phyloP scores from a whole-genome alignment of 2,329 filamentous ascomycete species.

The Alternaria burnsii region DNA sequence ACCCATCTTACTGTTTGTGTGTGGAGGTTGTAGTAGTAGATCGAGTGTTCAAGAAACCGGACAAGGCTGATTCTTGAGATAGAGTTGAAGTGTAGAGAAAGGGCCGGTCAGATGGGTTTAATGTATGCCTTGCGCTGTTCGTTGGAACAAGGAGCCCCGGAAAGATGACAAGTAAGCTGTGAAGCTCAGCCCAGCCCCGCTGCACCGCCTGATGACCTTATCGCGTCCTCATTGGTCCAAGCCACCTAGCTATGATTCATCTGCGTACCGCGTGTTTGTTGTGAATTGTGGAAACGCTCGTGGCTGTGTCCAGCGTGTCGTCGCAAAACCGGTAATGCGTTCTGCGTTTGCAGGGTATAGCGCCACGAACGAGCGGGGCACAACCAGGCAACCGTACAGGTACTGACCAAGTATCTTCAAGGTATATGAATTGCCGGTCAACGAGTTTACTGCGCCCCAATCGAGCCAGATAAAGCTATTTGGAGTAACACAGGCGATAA shows the following conservation, averaged over 20 bases:
- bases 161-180: constrained; percentile 6
- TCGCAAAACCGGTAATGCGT: constrained; percentile 5
- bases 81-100: constrained; percentile 9
- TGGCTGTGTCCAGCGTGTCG: constrained; percentile 13
- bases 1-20: constrained; percentile 24
- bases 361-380: constrained; percentile 23
- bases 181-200: constrained; percentile 11
- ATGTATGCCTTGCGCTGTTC: constrained; percentile 19
- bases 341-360: background rate
- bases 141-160: background rate
- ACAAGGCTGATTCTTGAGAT: constrained; percentile 20
- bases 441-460: background rate
- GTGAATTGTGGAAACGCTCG: constrained; percentile 12
- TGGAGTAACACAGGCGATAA: too few relatives aligned
- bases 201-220: constrained; percentile 4
- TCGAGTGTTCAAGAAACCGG: background rate
- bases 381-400: constrained; percentile 8
- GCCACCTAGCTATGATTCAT: constrained; percentile 2
- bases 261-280: constrained; percentile 8
- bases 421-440: background rate
- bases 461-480: background rate
- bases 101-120: constrained; percentile 20
- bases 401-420: background rate
- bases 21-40: background rate
- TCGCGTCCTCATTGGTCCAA: background rate